These are phyloP conservation scores for Corchorus olitorius DNA, from an alignment of 345 rosid genomes.

Conservation along the genomic window DNA sequence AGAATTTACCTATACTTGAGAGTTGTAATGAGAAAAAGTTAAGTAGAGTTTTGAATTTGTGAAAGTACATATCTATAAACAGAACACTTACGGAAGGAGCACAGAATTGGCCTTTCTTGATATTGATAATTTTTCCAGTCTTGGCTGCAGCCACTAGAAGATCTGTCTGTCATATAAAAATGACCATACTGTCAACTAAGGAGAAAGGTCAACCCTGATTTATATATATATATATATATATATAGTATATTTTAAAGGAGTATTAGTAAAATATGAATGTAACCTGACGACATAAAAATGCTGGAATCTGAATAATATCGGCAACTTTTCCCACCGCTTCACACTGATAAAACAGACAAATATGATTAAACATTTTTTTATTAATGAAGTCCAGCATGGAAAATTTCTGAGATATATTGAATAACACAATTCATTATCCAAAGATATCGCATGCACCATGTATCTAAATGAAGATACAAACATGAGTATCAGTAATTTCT, in stretches of 20 bases:
- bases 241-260: neutral
- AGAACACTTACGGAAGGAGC: conserved; percentile 75
- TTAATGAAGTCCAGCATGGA: neutral
- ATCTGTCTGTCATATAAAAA: conserved; percentile 68
- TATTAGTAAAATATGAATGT: conserved; percentile 14
- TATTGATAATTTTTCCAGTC: conserved; percentile 91
- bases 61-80: conserved; percentile 14
- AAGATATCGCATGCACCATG: neutral
- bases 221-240: too few species aligned
- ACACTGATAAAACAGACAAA: conserved; percentile 52
- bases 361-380: too few species aligned
- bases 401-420: neutral
- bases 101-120: conserved; percentile 97
- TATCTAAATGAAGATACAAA: neutral
- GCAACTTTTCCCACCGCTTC: conserved; percentile 85
- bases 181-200: neutral
- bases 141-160: conserved; percentile 94
- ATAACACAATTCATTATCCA: too few species aligned
- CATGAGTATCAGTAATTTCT: too few species aligned
- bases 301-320: conserved; percentile 96
- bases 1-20: neutral
- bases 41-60: conserved; percentile 4
- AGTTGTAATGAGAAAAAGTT: neutral
- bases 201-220: neutral
- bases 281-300: conserved; percentile 97